These are phyloP conservation scores for Globisporangium apiculatum DNA, from an alignment of 352 stramenopile species.

Conservation along the genomic window DNA sequence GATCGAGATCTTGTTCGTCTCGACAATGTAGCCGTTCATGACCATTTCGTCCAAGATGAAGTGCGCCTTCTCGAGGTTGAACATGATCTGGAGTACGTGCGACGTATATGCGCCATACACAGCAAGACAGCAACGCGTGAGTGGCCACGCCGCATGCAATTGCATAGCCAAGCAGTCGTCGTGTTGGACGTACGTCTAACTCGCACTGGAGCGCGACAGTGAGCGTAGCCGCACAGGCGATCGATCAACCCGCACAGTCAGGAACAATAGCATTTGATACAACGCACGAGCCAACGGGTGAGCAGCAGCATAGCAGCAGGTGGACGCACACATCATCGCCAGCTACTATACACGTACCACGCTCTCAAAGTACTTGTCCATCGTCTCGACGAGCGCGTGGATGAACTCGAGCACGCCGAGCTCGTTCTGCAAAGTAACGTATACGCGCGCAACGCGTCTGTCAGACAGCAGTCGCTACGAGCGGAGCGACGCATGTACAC, in stretches of 20 bases:
- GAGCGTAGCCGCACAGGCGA: not conserved
- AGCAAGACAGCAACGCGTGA: not conserved
- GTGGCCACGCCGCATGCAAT: not conserved
- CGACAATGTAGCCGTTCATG: slow-evolving; percentile 98
- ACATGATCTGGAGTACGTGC: slow-evolving; percentile 71
- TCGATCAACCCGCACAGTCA: not conserved
- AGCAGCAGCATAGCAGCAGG: not conserved
- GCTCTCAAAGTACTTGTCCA: slow-evolving; percentile 99
- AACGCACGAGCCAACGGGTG: not conserved
- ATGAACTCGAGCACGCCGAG: slow-evolving; percentile 99
- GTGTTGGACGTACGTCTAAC: slow-evolving; percentile 59
- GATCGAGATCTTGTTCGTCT: slow-evolving; percentile 99
- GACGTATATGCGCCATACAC: not conserved
- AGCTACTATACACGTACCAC: slow-evolving; percentile 65
- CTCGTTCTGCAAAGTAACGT: slow-evolving; percentile 89
- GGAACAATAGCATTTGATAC: not conserved
- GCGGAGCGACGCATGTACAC: not conserved
- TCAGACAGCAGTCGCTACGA: not conserved
- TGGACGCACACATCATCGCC: not conserved
- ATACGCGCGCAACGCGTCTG: too few relatives aligned
- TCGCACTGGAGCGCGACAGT: slow-evolving; percentile 42
- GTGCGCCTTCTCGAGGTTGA: slow-evolving; percentile 89
- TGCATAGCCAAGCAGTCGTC: not conserved
- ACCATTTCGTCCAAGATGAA: slow-evolving; percentile 95
- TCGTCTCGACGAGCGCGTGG: slow-evolving; percentile 98